These are phyloP conservation scores for Ganoderma sp. DNA, from an alignment of 1,284 basidiomycete genomes.

Conservation along the genomic window DNA sequence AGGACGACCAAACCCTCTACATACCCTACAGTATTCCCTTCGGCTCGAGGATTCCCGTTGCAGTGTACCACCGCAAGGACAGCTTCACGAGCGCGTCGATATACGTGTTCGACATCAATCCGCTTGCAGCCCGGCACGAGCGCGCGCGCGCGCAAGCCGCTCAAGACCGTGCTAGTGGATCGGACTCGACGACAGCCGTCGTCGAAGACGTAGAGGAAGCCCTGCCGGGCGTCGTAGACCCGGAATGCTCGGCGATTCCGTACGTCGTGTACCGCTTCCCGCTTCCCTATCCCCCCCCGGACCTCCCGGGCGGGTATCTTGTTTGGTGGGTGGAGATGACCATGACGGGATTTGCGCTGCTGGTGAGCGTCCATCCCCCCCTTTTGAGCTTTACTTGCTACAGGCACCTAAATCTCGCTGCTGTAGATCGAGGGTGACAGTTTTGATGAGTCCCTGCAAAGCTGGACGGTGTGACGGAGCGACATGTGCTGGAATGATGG, in stretches of 20 bases:
- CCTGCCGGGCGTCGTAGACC: not conserved
- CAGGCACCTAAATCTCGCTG: not conserved
- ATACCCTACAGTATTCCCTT: no score
- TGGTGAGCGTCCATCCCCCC: not conserved
- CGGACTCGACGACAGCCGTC: not conserved
- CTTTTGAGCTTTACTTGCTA: not conserved
- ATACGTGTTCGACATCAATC: not conserved
- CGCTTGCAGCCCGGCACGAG: not conserved
- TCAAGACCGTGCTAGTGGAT: no score
- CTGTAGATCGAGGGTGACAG: no score
- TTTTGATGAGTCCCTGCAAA: not conserved
- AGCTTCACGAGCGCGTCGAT: not conserved
- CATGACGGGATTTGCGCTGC: not conserved
- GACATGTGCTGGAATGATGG: no score
- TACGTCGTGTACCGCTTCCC: not conserved
- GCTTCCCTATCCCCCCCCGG: not conserved
- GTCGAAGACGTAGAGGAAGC: not conserved
- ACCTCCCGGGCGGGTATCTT: no score
- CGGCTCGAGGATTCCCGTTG: not conserved
- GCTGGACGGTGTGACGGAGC: not conserved
- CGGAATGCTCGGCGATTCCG: not conserved
- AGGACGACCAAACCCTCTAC: no score
- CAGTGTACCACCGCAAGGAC: not conserved
- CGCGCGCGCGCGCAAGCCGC: not conserved
- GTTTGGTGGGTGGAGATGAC: not conserved